Evolutionary conservation across 352 stramenopile genomes (phyloP), one percentile per base, ranked within the genome.

Genomic region (Phytopythium kandeliae): DNA sequence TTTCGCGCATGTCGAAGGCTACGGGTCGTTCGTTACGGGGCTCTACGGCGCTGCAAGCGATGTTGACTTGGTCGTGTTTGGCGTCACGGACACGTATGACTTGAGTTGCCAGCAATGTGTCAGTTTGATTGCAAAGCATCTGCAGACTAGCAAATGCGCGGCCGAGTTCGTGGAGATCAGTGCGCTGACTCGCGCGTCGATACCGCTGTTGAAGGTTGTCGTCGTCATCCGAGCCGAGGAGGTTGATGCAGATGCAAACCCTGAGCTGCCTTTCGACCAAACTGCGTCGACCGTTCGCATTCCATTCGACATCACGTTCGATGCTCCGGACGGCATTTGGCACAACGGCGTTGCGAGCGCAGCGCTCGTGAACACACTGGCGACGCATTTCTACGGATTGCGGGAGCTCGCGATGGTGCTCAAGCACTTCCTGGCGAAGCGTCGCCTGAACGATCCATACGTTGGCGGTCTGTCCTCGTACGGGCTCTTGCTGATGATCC

Each of bases 391-490:
- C 17, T 88, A 89, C 38, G 85, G 84, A 0, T 54, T 97, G 22
- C 68, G 77, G 0, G 85, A 95, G 46, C 50, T 97, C 16, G 86
- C 82, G 1, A 66, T 97, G 24, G 84, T 97, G 10, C 62, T 97
- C 21, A 97, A 97, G 62, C 74, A 93, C 48, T 95, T 96, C 48
- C 58, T 97, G 9, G 84, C 78, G n/a, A 85, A 88, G 33, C 75
- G 88, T 25, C 73, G 76, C 6, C 54, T 96, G 10, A 97, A 96
- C 50, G 87, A 97, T 49, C 85, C 88, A 10, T 97, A 93, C 53
- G 65, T 90, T 17, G 89, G 89, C n/a, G 89, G 89, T 0, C 64
- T 97, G 4, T 96, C 85, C 3, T 96, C 83, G 3, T 97, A 97
- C 40, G 86, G 86, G 2, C 60, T 97, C 13, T 53, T 92, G 15